Evolutionary conservation across 2,329 filamentous ascomycete species (phyloP).

Genomic region (Gliomastix tumulicola): DNA sequence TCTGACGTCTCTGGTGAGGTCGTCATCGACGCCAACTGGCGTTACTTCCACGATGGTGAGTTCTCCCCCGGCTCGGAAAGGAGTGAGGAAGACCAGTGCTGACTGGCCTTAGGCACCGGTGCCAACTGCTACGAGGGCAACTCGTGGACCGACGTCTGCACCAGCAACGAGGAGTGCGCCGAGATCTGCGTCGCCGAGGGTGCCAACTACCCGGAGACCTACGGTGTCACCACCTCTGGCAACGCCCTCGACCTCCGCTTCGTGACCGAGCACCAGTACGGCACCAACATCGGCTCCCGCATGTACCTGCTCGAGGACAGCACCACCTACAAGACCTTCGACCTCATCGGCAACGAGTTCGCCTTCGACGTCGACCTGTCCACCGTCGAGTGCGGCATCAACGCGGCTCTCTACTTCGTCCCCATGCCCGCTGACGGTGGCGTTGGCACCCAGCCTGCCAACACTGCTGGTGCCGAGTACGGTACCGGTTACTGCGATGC

Average conservation of each 20-base stretch:
- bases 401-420: slow-evolving; percentile 57
- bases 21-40: slow-evolving; percentile 45
- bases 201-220: slow-evolving; percentile 32
- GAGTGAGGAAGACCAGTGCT: no score
- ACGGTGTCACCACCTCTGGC: slow-evolving; percentile 38
- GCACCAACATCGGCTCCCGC: slow-evolving; percentile 35
- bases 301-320: slow-evolving; percentile 51
- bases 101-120: slow-evolving; percentile 13
- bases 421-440: slow-evolving; percentile 48
- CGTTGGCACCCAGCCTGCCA: slow-evolving; percentile 33
- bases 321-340: slow-evolving; percentile 51
- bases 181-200: slow-evolving; percentile 38
- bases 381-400: slow-evolving; percentile 55
- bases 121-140: slow-evolving; percentile 42
- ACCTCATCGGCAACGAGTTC: slow-evolving; percentile 55
- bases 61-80: no score
- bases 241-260: slow-evolving; percentile 41
- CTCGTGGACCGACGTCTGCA: slow-evolving; percentile 25
- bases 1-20: slow-evolving; percentile 31
- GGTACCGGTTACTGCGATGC: slow-evolving; percentile 48
- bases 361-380: slow-evolving; percentile 61
- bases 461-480: slow-evolving; percentile 40
- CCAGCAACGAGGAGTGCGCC: slow-evolving; percentile 29
- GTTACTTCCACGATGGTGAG: slow-evolving; percentile 36
- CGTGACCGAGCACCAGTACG: slow-evolving; percentile 37